phyloP scores from a whole-genome alignment of 768 basidiomycete genomes.

The Russula sp. region DNA sequence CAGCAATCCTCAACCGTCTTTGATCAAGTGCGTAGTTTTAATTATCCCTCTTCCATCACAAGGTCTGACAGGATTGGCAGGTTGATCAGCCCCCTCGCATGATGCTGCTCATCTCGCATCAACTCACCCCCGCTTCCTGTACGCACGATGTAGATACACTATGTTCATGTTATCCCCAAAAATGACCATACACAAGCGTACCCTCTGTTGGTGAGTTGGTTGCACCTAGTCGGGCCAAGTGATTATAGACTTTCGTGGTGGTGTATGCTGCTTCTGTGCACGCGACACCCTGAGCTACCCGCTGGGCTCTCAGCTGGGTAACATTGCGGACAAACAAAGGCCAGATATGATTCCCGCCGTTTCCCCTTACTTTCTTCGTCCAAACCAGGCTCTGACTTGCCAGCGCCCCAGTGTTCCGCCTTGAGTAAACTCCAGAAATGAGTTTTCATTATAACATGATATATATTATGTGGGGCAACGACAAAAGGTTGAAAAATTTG shows the following conservation, averaged over 20 bases:
- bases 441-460: background rate
- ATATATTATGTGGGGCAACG: background rate
- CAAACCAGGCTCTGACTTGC: background rate
- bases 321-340: constrained; percentile 67
- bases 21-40: constrained; percentile 77
- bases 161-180: constrained; percentile 10
- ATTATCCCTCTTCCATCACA: background rate
- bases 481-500: background rate
- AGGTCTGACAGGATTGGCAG: constrained; percentile 35
- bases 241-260: constrained; percentile 25
- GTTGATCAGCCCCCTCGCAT: constrained; percentile 92
- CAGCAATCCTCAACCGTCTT: constrained; percentile 88
- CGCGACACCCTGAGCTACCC: constrained; percentile 33
- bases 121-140: constrained; percentile 26
- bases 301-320: constrained; percentile 46
- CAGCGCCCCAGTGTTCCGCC: background rate
- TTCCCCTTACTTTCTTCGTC: background rate
- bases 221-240: background rate
- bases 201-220: constrained; percentile 12
- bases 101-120: constrained; percentile 30
- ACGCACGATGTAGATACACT: constrained; percentile 17
- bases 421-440: background rate
- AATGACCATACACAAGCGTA: constrained; percentile 9
- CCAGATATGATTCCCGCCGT: constrained; percentile 69
- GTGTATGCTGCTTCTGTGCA: constrained; percentile 40